Percentiles rank a stretch among this genome's conserved stretches.
These are phyloP conservation scores for Raddia guianensis DNA, from an alignment of 176 grass and related monocot species.

Conservation along the genomic window DNA sequence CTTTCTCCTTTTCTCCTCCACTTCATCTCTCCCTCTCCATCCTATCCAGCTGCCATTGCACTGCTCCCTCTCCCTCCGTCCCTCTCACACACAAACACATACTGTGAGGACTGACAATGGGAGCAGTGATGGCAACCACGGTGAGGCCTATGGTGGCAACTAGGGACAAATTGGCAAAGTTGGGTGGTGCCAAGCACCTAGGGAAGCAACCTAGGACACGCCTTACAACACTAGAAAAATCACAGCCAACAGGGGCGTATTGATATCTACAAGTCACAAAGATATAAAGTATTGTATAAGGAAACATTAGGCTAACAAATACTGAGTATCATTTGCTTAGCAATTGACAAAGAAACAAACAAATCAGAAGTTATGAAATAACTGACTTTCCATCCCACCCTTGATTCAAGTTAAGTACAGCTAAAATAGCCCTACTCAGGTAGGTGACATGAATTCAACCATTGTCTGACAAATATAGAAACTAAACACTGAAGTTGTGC, in stretches of 20 bases:
- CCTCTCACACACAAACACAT: too few species aligned
- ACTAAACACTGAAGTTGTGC: background rate
- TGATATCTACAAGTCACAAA: background rate
- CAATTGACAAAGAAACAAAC: background rate
- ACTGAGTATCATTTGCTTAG: background rate
- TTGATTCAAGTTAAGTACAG: background rate
- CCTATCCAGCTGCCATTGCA: too few species aligned
- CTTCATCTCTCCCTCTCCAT: too few species aligned
- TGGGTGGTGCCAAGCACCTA: too few species aligned
- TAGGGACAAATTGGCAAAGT: too few species aligned
- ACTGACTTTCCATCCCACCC: background rate
- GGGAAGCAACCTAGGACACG: too few species aligned
- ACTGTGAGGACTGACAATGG: too few species aligned
- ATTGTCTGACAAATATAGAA: background rate
- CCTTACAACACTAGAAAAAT: background rate
- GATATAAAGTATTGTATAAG: background rate
- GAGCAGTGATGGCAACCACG: too few species aligned
- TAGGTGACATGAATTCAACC: background rate
- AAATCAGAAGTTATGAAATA: background rate
- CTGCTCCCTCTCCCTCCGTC: too few species aligned
- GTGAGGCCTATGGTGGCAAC: too few species aligned
- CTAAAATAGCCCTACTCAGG: background rate
- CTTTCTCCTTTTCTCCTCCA: too few species aligned
- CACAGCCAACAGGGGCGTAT: background rate
- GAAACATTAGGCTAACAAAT: background rate